Evolutionary conservation across 1,139 yeast species (phyloP), one percentile per base, ranked within the genome.

Genomic region (Hansenula lynferdii): DNA sequence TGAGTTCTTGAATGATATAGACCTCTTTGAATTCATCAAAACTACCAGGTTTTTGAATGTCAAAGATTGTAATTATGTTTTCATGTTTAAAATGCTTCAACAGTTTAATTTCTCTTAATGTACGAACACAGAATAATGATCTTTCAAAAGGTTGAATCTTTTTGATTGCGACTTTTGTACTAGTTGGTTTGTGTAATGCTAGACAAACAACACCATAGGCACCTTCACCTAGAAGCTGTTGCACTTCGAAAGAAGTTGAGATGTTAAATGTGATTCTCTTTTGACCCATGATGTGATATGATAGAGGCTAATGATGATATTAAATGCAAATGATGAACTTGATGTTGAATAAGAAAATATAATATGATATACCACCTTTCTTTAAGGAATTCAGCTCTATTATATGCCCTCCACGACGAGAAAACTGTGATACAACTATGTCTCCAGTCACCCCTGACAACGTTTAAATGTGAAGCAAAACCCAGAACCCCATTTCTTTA

Each of bases 131-230:
- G 39, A 92, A 72, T 50, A 92, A 83, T 56, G 85, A 81, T 59
- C 89, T 87, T 48, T 84, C 77, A 64, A 92, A 90, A 36, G 94
- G 89, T 62, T 87, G 86, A 49, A 92, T 89, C 67, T 90, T 86
- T 62, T 92, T 92, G 56, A 92, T 89, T 32, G 98, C 98, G 22
- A 92, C 97, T 26, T 71, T 62, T 6, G 82, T 82, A 27, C 80
- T 84, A 36, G 86, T 86, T 18, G 78, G 75, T 25, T 74, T 70
- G 58, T 90, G 94, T 49, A 78, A 74, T 24, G 97, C 98, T 1
- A 95, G 81, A 55, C 96, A 90, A 5, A 92, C 98, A 8, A 90
- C 81, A 16, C 98, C 98, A 58, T 92, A 92, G 0, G 98, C 97
- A 4, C 98, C 98, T 56, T 94, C 97, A 19, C 98, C 98, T 26